Evolutionary conservation across 2,329 filamentous ascomycete species (phyloP), one percentile per base, ranked within the genome.

Genomic region (Aspergillus sp.): DNA sequence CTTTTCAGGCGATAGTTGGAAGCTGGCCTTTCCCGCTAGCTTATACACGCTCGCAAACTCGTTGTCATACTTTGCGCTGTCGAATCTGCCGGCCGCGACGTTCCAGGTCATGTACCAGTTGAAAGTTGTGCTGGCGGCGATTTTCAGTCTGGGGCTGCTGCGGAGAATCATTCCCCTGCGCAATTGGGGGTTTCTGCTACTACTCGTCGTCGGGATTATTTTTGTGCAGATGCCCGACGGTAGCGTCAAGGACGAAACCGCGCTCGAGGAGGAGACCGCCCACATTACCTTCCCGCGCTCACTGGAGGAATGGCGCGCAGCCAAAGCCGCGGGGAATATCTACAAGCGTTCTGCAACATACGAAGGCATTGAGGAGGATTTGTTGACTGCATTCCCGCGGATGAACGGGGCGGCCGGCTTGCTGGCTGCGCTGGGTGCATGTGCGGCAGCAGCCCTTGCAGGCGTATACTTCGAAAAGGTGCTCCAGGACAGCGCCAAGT

Each of bases 81-180:
- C 87, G 51, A 96, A 97, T 56, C 68, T 97, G 57, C 88, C 94
- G 59, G 86, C 91, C 0, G 88, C 93, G 4, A 89, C 91, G 45
- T 97, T 96, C 63, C 90, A 96, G 67, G 83, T 95, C 49, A 81
- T 93, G 28, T 94, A 93, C 64, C 91, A 98, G 69, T 75, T 97
- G 48, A 96, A 96, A 79, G 93, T 97, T 53, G 78, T 96, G 52
- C 88, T 87, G 1, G 93, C 88, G 0, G 90, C 93, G 2, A 67
- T 96, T 29, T 94, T 95, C 67, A 93, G 86, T 53, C 83, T 94
- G 35, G 68, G 81, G 3, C 76, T 97, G 62, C 75, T 97, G 12
- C 81, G 83, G 26, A 78, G 85, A 48, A 77, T 78, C 5, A 73
- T 96, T 28, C 81, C 85, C 0, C 59, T 77, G 8, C 83, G 82